phyloP scores from a whole-genome alignment of 257 asterid species.

The Ilex aquifolium region DNA sequence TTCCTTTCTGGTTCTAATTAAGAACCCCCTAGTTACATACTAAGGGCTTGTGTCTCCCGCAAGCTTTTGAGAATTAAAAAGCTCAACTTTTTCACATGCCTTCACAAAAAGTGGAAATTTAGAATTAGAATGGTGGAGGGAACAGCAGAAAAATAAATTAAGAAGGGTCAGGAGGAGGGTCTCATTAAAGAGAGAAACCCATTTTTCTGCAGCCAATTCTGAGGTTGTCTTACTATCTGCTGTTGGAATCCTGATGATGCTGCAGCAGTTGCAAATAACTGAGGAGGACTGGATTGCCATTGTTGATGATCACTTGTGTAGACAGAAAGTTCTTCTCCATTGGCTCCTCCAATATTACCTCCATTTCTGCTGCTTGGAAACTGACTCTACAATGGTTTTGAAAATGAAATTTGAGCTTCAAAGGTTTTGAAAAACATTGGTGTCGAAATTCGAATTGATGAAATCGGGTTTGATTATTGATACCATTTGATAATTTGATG shows the following conservation, averaged over 20 bases:
- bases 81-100: background rate
- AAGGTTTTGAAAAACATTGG: too few species aligned
- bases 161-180: constrained; percentile 23
- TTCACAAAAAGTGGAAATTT: background rate
- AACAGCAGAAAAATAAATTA: too few species aligned
- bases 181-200: constrained; percentile 11
- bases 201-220: constrained; percentile 30
- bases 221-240: constrained; percentile 35
- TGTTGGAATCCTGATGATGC: constrained; percentile 98
- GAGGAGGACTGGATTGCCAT: constrained; percentile 33
- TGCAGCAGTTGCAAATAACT: constrained; percentile 69
- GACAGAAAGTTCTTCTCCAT: constrained; percentile 27
- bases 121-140: too few species aligned
- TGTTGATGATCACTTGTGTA: constrained; percentile 27
- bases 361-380: constrained; percentile 46
- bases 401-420: background rate
- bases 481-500: constrained; percentile 37
- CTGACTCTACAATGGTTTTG: constrained; percentile 19
- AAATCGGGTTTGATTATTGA: background rate
- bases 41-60: too few species aligned
- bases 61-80: too few species aligned
- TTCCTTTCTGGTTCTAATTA: too few species aligned
- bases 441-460: too few species aligned
- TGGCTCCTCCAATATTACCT: constrained; percentile 24
- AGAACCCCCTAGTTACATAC: too few species aligned